Percentiles rank a stretch among this genome's conserved stretches.
These are phyloP conservation scores for Ceriops decandra DNA, from an alignment of 345 rosid genomes.

Conservation along the genomic window DNA sequence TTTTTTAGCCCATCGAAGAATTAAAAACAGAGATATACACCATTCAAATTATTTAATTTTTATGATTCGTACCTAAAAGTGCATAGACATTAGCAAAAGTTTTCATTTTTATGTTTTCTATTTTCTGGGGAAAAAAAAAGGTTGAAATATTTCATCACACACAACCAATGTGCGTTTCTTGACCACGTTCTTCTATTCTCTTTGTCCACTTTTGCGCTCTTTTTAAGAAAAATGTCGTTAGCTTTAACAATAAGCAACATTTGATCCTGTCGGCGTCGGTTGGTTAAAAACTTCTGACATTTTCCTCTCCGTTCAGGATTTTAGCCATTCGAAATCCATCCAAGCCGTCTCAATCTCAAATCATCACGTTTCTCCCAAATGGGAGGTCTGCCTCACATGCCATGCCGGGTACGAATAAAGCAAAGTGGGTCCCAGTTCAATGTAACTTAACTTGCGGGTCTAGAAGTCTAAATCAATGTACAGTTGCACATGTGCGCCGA, in stretches of 20 bases:
- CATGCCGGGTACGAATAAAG: not conserved
- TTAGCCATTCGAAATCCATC: slow-evolving; percentile 31
- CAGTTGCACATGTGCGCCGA: not conserved
- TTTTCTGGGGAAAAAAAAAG: no score
- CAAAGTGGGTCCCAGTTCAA: slow-evolving; percentile 8
- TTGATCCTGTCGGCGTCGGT: slow-evolving; percentile 42
- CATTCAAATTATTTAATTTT: no score
- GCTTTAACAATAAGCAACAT: slow-evolving; percentile 20
- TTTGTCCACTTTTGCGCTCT: not conserved
- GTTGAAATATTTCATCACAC: no score
- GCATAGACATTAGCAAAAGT: no score
- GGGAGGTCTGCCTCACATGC: slow-evolving; percentile 1
- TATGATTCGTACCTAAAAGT: no score
- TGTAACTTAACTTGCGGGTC: not conserved
- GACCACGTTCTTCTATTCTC: not conserved
- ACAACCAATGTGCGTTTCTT: not conserved
- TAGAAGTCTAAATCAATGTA: not conserved
- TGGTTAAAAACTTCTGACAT: slow-evolving; percentile 20
- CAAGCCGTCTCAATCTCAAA: slow-evolving; percentile 13
- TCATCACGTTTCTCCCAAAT: not conserved
- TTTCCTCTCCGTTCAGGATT: slow-evolving; percentile 21
- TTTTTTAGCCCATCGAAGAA: no score
- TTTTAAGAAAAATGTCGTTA: not conserved
- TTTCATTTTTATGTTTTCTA: no score
- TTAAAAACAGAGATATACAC: no score